Percentiles rank a stretch among this genome's conserved stretches.
phyloP scores from a whole-genome alignment of 768 basidiomycete genomes.

The Boletus pseudopeckii region DNA sequence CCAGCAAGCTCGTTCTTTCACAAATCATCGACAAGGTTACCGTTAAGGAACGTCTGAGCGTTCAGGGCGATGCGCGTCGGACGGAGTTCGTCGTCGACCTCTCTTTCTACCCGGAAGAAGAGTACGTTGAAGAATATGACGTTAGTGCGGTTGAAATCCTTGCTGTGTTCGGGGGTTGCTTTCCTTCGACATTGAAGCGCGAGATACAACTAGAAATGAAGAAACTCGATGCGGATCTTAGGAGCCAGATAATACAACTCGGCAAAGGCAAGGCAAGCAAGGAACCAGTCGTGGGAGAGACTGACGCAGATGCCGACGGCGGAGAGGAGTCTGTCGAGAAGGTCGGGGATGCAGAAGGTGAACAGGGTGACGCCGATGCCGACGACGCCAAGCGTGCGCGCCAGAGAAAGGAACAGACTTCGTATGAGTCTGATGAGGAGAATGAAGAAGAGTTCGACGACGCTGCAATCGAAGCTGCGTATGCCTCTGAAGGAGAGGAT shows the following conservation, averaged over 20 bases:
- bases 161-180: slow-evolving; percentile 63
- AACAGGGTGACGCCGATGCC: slow-evolving; percentile 79
- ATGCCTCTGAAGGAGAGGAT: slow-evolving; percentile 47
- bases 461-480: slow-evolving; percentile 60
- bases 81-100: slow-evolving; percentile 81
- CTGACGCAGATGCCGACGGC: slow-evolving; percentile 51
- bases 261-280: slow-evolving; percentile 70
- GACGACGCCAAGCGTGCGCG: slow-evolving; percentile 72
- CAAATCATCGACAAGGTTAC: slow-evolving; percentile 81
- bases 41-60: slow-evolving; percentile 74
- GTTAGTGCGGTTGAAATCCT: slow-evolving; percentile 71
- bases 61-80: slow-evolving; percentile 63
- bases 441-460: slow-evolving; percentile 47
- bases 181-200: slow-evolving; percentile 78
- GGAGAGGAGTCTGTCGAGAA: slow-evolving; percentile 41
- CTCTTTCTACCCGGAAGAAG: slow-evolving; percentile 79
- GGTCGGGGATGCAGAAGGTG: slow-evolving; percentile 66
- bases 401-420: slow-evolving; percentile 68
- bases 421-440: slow-evolving; percentile 63
- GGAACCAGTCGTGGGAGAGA: slow-evolving; percentile 41
- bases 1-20: slow-evolving; percentile 80
- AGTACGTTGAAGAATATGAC: slow-evolving; percentile 83
- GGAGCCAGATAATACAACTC: slow-evolving; percentile 72
- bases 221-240: slow-evolving; percentile 74
- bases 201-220: slow-evolving; percentile 87